phyloP scores from a whole-genome alignment of 2,329 filamentous ascomycete genomes.

The Fusarium oligoseptatum region DNA sequence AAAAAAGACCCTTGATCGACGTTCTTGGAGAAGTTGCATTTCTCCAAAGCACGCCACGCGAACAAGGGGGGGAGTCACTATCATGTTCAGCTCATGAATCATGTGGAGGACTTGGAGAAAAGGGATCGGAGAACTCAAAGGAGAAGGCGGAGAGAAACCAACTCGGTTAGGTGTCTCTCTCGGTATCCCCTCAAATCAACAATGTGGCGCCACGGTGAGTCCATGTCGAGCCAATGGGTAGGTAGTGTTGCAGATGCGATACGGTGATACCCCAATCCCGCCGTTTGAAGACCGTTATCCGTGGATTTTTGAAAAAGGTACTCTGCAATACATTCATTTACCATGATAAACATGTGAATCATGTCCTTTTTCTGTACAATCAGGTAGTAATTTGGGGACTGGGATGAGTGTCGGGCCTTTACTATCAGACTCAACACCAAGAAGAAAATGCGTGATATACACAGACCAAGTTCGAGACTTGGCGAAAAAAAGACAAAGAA shows the following conservation, averaged over 20 bases:
- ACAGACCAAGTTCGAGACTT: not conserved
- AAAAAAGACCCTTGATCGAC: not conserved
- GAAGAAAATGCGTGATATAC: not conserved
- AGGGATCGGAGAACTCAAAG: not conserved
- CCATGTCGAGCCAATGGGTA: not conserved
- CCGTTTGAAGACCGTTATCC: not conserved
- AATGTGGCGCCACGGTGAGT: not conserved
- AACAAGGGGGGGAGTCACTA: not conserved
- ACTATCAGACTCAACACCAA: not conserved
- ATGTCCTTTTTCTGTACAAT: not conserved
- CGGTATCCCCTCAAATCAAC: not conserved
- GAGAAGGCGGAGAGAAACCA: not conserved
- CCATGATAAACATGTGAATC: not conserved
- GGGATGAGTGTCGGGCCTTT: not conserved
- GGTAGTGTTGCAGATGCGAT: not conserved
- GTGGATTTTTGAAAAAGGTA: not conserved
- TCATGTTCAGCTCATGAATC: conserved; percentile 1
- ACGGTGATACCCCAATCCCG: not conserved
- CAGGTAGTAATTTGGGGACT: not conserved
- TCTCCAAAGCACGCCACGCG: not conserved
- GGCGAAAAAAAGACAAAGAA: not conserved
- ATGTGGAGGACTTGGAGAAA: not conserved
- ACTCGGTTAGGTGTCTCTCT: not conserved
- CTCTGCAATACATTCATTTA: not conserved
- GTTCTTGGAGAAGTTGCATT: not conserved